A percentile compares a stretch with the other conserved stretches of the same genome.
Conservation (phyloP, 108 stramenopile species). For the Aurantiochytrium sp. region DNA sequence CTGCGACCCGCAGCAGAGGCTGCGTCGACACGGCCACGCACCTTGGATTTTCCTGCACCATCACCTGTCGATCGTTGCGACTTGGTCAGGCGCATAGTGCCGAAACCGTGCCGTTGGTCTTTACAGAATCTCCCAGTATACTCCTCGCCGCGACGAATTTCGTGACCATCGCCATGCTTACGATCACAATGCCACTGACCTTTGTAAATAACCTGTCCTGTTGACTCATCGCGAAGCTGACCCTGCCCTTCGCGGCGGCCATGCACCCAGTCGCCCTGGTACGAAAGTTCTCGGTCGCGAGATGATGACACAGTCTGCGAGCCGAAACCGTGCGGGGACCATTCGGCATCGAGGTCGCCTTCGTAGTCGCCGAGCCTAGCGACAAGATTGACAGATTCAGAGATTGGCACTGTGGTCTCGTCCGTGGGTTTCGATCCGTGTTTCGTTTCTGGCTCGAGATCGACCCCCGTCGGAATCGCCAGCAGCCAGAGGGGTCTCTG, state of each 20-base stretch:
- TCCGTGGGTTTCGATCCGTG: no score
- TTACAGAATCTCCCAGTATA: background rate
- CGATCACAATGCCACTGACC: background rate
- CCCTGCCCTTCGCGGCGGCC: background rate
- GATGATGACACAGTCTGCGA: background rate
- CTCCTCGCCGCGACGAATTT: background rate
- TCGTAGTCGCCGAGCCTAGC: background rate
- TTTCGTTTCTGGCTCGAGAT: background rate
- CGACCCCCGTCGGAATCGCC: background rate
- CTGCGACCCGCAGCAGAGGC: background rate
- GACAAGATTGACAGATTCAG: background rate
- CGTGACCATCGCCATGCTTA: background rate
- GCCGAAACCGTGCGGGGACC: background rate
- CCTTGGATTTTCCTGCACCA: no score
- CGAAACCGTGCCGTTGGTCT: background rate
- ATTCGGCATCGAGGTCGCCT: background rate
- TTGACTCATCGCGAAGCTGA: background rate
- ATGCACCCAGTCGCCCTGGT: background rate
- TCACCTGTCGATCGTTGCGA: background rate
- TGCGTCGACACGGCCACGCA: no score
- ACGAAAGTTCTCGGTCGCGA: background rate
- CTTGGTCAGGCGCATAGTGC: background rate
- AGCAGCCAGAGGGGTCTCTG: background rate
- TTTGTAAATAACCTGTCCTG: background rate
- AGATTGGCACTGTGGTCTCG: no score